Evolutionary conservation across 2,329 filamentous ascomycete species (phyloP).

Genomic region (Chaetomium sp.): DNA sequence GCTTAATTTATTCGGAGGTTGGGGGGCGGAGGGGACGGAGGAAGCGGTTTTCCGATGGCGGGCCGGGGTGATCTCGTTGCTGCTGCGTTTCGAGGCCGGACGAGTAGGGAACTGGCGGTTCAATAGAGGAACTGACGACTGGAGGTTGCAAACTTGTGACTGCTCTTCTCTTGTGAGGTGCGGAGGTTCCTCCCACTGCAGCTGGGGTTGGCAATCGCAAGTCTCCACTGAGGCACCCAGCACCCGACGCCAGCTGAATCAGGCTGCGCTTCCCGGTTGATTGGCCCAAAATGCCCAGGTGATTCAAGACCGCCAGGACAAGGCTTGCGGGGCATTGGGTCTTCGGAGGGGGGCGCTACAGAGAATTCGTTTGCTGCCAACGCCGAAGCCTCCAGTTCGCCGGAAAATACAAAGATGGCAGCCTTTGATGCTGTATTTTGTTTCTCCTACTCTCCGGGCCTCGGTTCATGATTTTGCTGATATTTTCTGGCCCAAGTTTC

Average conservation of each 20-base stretch:
- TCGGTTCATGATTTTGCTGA: neutral
- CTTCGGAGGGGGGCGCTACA: slow-evolving; percentile 7
- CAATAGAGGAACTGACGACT: neutral
- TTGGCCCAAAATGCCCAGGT: slow-evolving; percentile 17
- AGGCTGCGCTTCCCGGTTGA: slow-evolving; percentile 10
- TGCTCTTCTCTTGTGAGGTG: neutral
- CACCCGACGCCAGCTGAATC: slow-evolving; percentile 14
- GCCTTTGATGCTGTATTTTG: neutral
- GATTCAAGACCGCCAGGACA: neutral
- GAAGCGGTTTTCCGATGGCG: neutral
- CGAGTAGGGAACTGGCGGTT: neutral
- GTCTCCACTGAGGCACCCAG: slow-evolving; percentile 26
- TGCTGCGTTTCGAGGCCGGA: slow-evolving; percentile 8
- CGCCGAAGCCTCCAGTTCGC: neutral
- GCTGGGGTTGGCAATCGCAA: slow-evolving; percentile 21
- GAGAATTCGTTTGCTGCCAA: neutral
- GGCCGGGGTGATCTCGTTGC: neutral
- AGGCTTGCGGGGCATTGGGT: neutral
- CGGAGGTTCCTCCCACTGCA: slow-evolving; percentile 10
- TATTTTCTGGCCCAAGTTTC: neutral
- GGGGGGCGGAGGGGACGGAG: slow-evolving; percentile 13
- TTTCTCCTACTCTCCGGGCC: neutral
- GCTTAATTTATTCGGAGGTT: slow-evolving; percentile 14
- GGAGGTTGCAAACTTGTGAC: slow-evolving; percentile 7
- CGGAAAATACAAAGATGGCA: neutral